Conservation (phyloP, 257 asterid genomes). For the Solanum gandarillasii region DNA sequence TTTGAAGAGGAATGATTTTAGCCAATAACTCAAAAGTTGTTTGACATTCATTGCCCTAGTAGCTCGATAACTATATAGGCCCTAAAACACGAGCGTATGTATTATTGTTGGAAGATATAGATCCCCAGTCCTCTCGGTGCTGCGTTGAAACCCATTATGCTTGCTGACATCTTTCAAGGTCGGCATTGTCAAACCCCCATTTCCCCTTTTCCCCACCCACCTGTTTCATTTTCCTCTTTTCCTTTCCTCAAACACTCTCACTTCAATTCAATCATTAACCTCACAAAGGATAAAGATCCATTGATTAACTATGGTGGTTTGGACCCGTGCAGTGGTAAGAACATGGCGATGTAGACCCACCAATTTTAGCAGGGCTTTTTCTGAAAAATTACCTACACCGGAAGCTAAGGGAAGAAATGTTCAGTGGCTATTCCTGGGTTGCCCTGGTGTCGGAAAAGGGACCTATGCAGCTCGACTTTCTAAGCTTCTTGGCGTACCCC, state of each 20-base stretch:
- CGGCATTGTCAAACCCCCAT: neutral
- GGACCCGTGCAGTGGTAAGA: constrained; percentile 42
- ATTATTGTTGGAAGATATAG: neutral
- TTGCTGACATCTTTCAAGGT: neutral
- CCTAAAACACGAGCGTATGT: too few species aligned
- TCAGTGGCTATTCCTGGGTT: constrained; percentile 93
- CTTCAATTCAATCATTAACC: neutral
- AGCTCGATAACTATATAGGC: too few species aligned
- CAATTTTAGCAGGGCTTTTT: constrained; percentile 21
- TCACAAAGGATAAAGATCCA: neutral
- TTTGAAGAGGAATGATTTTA: too few species aligned
- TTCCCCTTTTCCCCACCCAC: neutral
- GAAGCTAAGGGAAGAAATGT: constrained; percentile 40
- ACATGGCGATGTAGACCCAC: constrained; percentile 13
- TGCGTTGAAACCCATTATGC: neutral
- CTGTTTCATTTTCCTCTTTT: neutral
- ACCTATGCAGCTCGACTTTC: constrained; percentile 87
- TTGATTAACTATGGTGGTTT: constrained; percentile 47
- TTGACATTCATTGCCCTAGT: too few species aligned
- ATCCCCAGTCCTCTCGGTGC: neutral
- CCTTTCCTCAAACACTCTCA: neutral
- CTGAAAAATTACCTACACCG: constrained; percentile 11
- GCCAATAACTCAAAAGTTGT: too few species aligned
- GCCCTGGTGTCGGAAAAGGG: constrained; percentile 98
- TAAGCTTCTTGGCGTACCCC: constrained; percentile 70